Evolutionary conservation across 805 yeast species (phyloP), one percentile per base, ranked within the genome.

Genomic region (Ogataea trehalophila): DNA sequence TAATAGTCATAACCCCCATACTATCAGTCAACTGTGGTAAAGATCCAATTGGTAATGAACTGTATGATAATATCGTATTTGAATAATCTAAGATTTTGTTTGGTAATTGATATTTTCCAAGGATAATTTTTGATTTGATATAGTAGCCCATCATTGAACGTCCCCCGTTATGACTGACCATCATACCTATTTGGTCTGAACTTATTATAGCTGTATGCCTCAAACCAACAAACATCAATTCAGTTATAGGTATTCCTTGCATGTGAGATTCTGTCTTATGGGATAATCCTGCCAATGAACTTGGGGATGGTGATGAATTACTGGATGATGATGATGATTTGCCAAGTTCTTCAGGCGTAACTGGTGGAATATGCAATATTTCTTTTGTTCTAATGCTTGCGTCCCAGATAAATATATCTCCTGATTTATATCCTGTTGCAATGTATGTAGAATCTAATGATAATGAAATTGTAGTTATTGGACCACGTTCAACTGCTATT

Each of bases 401-500:
- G 51, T 86, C 82, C 95, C 96, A 92, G 2, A 87, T 55, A 29
- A 74, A 67, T 2, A 91, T 73, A 45, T 70, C 71, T 0, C 97
- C 98, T 20, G 73, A 66, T 5, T 72, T 69, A 53, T 76, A 80
- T 1, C 96, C 95, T 0, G 81, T 84, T 0, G 85, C 88, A 3
- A 89, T 52, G 56, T 75, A 77, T 0, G 85, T 72, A 1, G 87
- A 84, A 60, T 91, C 96, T 6, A 77, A 67, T 0, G 94, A 83
- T 14, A 85, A 65, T 0, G 79, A 71, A 22, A 90, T 58, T 2
- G 79, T 50, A 0, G 85, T 74, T 0, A 88, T 80, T 0, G 73
- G 55, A 0, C 84, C 81, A 34, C 71, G 61, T 14, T 65, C 65
- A 1, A 61, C 45, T 1, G 69, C 65, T 17, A 52, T 53, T 4